Evolutionary conservation across 2,329 filamentous ascomycete species (phyloP).

Genomic region (Pseudogymnoascus sp.): DNA sequence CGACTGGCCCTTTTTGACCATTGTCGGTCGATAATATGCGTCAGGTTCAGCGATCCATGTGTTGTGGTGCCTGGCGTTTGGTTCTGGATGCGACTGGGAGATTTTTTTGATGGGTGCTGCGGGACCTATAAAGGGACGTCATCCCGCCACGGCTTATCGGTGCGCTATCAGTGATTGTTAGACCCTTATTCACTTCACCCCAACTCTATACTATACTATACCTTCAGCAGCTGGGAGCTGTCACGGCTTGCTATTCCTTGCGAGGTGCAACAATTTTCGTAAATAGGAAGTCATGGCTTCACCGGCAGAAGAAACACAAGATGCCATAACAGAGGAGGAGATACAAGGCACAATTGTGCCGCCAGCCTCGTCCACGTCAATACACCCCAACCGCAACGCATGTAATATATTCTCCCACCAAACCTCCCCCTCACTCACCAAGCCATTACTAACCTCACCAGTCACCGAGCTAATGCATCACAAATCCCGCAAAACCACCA

Average conservation of each 20-base stretch:
- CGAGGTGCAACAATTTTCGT: neutral
- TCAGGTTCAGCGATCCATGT: constrained; percentile 9
- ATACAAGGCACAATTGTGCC: constrained; percentile 30
- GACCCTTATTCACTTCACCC: neutral
- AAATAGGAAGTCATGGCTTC: neutral
- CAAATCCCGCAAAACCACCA: constrained; percentile 19
- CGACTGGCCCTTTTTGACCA: constrained; percentile 30
- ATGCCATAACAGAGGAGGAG: constrained; percentile 39
- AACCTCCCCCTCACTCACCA: neutral
- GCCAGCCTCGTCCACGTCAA: constrained; percentile 18
- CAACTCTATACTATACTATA: neutral
- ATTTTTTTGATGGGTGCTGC: neutral
- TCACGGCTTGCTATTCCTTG: neutral
- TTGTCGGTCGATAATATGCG: constrained; percentile 17
- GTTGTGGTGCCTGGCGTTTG: neutral
- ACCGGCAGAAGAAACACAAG: constrained; percentile 21
- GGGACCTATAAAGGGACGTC: neutral
- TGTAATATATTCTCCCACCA: constrained; percentile 29
- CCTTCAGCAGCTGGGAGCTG: neutral
- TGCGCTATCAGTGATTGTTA: neutral
- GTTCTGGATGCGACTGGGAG: neutral
- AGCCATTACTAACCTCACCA: constrained; percentile 18
- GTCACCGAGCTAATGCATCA: constrained; percentile 46
- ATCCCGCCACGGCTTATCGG: constrained; percentile 6
- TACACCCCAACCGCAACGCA: constrained; percentile 32